These are phyloP conservation scores for Cladosporium sp. DNA, from an alignment of 2,329 filamentous ascomycete genomes.

Conservation along the genomic window DNA sequence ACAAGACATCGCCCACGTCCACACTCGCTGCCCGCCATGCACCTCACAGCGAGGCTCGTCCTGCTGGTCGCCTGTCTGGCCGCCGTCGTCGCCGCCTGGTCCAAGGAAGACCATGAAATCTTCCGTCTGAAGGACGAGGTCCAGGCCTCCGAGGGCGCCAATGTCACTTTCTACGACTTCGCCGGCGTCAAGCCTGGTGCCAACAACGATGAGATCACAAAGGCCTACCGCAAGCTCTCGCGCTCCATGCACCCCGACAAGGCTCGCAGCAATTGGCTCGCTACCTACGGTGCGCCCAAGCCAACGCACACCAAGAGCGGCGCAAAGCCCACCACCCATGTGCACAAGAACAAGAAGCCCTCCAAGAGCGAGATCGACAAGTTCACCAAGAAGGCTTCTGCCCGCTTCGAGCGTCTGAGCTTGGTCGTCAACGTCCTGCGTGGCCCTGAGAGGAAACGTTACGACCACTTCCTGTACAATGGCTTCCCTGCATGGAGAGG, in stretches of 20 bases:
- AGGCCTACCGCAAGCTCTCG: constrained; percentile 87
- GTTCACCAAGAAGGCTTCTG: constrained; percentile 74
- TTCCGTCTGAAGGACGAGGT: constrained; percentile 93
- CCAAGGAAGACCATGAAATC: constrained; percentile 96
- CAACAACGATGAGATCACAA: constrained; percentile 82
- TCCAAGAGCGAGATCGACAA: constrained; percentile 70
- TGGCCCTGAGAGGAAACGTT: constrained; percentile 74
- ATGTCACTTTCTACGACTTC: constrained; percentile 90
- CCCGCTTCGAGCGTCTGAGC: constrained; percentile 77
- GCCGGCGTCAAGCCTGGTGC: constrained; percentile 71
- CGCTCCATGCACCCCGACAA: constrained; percentile 89
- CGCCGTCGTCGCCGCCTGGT: constrained; percentile 70
- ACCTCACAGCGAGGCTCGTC: constrained; percentile 58
- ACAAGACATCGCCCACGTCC: not conserved
- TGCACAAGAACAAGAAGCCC: constrained; percentile 66
- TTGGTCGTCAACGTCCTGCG: constrained; percentile 83
- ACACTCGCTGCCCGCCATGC: constrained; percentile 54
- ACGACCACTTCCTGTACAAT: constrained; percentile 89
- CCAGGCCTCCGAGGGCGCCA: constrained; percentile 65
- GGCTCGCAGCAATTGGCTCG: constrained; percentile 76
- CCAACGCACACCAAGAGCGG: constrained; percentile 29
- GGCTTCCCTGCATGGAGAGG: constrained; percentile 97
- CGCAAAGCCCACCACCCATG: constrained; percentile 59
- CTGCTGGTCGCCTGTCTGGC: constrained; percentile 66
- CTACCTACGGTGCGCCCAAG: constrained; percentile 58